A percentile compares a stretch with the other conserved stretches of the same genome.
Conservation (phyloP, 768 basidiomycete genomes). For the Trametes cingulata region DNA sequence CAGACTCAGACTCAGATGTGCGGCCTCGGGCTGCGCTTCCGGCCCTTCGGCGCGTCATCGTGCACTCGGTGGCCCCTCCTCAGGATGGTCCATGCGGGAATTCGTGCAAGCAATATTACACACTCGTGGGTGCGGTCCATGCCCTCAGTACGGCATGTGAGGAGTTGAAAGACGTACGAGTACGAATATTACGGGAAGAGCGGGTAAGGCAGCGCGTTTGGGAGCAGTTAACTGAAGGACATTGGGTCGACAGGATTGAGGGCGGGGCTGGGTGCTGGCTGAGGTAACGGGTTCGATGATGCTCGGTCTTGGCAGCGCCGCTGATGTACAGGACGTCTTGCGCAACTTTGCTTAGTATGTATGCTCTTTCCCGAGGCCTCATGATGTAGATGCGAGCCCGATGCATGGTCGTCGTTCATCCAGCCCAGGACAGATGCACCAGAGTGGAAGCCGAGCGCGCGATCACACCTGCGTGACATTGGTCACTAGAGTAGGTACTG, state of each 20-base stretch:
- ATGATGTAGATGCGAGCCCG: no score
- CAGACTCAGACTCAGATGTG: background rate
- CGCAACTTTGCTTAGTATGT: no score
- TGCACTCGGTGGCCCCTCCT: slow-evolving; percentile 17
- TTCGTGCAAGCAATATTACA: slow-evolving; percentile 10
- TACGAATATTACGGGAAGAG: slow-evolving; percentile 2
- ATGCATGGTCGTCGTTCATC: no score
- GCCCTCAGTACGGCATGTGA: slow-evolving; percentile 8
- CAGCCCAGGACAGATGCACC: no score
- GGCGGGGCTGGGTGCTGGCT: slow-evolving; percentile 16
- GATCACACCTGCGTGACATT: no score
- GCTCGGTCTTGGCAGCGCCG: no score
- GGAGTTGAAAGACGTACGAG: background rate
- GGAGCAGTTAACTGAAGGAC: slow-evolving; percentile 5
- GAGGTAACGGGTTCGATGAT: background rate
- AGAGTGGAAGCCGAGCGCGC: no score
- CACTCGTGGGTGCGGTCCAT: slow-evolving; percentile 7
- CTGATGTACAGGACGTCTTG: no score
- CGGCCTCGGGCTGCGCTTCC: slow-evolving; percentile 7
- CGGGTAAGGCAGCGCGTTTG: slow-evolving; percentile 6
- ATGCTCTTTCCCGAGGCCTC: no score
- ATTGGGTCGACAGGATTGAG: slow-evolving; percentile 17
- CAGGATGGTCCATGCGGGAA: background rate
- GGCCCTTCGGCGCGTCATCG: slow-evolving; percentile 1
- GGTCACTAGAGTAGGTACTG: no score